Conservation (phyloP, 129 eudicot genomes). For the Lactuca sativa region DNA sequence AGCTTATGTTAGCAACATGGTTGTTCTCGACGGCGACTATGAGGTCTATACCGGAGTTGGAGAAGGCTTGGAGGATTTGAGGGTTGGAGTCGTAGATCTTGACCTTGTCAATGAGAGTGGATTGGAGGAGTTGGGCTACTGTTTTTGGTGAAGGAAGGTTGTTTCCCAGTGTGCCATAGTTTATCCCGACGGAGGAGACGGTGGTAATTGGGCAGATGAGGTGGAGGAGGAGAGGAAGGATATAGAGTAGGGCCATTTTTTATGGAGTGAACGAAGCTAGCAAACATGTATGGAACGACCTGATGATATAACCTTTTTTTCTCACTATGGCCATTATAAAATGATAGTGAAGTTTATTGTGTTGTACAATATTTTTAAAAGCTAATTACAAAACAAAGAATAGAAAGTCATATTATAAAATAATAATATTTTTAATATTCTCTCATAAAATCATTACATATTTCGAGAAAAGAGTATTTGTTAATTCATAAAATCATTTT, state of each 20-base stretch:
- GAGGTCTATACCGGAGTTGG: slow-evolving; percentile 81
- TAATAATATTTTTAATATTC: too few relatives aligned
- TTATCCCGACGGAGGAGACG: slow-evolving; percentile 58
- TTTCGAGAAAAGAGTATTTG: too few relatives aligned
- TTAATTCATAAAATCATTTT: too few relatives aligned
- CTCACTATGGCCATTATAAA: too few relatives aligned
- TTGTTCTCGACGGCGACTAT: slow-evolving; percentile 64
- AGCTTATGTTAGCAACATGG: slow-evolving; percentile 50
- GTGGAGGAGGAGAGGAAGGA: slow-evolving; percentile 28
- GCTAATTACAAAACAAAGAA: too few relatives aligned
- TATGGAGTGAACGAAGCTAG: slow-evolving; percentile 14
- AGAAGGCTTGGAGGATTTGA: slow-evolving; percentile 68
- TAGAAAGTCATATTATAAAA: too few relatives aligned
- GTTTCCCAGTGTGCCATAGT: slow-evolving; percentile 79
- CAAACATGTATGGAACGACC: neutral
- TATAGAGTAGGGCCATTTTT: slow-evolving; percentile 26
- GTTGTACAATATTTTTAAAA: too few relatives aligned
- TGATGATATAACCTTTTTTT: too few relatives aligned
- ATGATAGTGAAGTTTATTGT: too few relatives aligned
- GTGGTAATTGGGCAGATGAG: slow-evolving; percentile 10
- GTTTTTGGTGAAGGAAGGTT: slow-evolving; percentile 77
- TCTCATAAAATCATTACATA: too few relatives aligned
- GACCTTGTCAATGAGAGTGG: slow-evolving; percentile 60
- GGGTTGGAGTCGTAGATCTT: slow-evolving; percentile 83
- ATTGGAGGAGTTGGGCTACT: slow-evolving; percentile 73